A percentile compares a stretch with the other conserved stretches of the same genome.
Conservation (phyloP, 2,329 filamentous ascomycete species). For the Pseudogymnoascus sp. region DNA sequence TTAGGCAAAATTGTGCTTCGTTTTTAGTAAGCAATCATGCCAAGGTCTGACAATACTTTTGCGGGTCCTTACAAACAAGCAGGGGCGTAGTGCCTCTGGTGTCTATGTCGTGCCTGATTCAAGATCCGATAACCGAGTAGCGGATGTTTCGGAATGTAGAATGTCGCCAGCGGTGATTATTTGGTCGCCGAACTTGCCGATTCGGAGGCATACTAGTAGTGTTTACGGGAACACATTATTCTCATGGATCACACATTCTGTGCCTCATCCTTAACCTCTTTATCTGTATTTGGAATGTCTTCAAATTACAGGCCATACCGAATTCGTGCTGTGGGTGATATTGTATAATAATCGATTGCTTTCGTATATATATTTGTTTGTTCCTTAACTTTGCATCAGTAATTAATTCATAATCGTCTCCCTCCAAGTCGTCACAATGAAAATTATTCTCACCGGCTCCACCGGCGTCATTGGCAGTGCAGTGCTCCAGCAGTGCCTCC, state of each 20-base stretch:
- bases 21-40: no score
- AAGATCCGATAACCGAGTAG: background rate
- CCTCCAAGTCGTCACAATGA: conserved; percentile 34
- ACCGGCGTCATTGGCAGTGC: conserved; percentile 50
- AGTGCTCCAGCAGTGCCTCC: conserved; percentile 43
- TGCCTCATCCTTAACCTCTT: background rate
- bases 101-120: background rate
- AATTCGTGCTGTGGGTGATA: background rate
- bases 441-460: conserved; percentile 48
- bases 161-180: background rate
- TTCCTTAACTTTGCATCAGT: background rate
- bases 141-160: background rate
- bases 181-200: background rate
- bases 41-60: no score
- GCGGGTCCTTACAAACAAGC: no score
- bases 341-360: background rate
- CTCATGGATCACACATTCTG: background rate
- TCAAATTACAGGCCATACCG: background rate
- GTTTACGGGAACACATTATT: background rate
- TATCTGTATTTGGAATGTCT: background rate
- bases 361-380: background rate
- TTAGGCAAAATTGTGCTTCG: no score
- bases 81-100: background rate
- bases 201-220: background rate
- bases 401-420: background rate